A percentile compares a stretch with the other conserved stretches of the same genome.
phyloP scores from a whole-genome alignment of 2,329 filamentous ascomycete species.

The Claviceps sp. region DNA sequence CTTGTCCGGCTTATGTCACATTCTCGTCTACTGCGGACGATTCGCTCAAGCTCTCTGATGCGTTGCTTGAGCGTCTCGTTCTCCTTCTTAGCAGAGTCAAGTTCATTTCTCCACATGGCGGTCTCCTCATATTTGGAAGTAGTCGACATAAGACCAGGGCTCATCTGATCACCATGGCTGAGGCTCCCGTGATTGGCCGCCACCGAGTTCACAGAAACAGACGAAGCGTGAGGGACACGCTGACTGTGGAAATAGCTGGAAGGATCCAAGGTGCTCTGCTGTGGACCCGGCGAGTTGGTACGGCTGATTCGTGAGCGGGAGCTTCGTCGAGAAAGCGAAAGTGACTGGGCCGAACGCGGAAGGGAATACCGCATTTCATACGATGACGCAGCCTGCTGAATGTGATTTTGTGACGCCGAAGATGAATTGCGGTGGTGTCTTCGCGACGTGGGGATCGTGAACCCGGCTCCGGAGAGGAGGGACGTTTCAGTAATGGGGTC shows the following conservation, averaged over 20 bases:
- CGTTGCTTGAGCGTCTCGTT: conserved; percentile 48
- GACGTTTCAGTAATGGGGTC: conserved; percentile 36
- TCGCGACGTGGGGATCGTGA: conserved; percentile 41
- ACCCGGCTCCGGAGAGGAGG: conserved; percentile 42
- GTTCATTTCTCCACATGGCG: conserved; percentile 43
- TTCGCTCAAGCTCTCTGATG: conserved; percentile 47
- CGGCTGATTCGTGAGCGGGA: conserved; percentile 38
- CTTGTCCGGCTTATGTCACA: conserved; percentile 33
- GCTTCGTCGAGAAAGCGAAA: conserved; percentile 40
- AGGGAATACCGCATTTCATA: conserved; percentile 29
- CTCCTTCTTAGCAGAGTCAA: conserved; percentile 49
- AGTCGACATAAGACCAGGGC: conserved; percentile 40
- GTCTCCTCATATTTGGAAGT: conserved; percentile 51
- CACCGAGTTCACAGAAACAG: conserved; percentile 22
- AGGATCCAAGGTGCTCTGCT: conserved; percentile 30
- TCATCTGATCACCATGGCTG: conserved; percentile 27
- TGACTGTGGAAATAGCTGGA: conserved; percentile 36
- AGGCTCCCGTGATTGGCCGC: conserved; percentile 27
- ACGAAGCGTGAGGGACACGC: conserved; percentile 23
- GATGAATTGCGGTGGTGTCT: conserved; percentile 47
- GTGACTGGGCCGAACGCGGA: conserved; percentile 30
- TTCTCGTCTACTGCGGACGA: conserved; percentile 34
- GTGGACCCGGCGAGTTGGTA: conserved; percentile 33
- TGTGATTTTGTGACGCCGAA: conserved; percentile 38
- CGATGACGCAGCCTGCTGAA: conserved; percentile 22